Percentiles rank a stretch among this genome's conserved stretches.
phyloP scores from a whole-genome alignment of 1,139 yeast species.

The Groenewaldozyma auringiensis region DNA sequence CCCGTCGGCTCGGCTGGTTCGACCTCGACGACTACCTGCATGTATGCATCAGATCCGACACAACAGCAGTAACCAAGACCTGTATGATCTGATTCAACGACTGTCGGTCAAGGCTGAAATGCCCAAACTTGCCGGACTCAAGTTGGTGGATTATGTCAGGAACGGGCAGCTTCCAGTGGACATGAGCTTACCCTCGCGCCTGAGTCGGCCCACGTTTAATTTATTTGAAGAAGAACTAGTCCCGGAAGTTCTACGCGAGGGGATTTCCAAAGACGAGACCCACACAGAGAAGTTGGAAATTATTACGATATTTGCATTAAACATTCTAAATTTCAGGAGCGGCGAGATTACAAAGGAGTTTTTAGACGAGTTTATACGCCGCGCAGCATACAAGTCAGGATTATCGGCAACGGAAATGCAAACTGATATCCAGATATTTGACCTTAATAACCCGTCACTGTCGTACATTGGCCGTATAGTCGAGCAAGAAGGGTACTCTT shows the following conservation, averaged over 20 bases:
- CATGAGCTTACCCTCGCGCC: conserved; percentile 7
- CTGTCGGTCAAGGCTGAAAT: neutral
- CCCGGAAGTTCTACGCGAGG: conserved; percentile 8
- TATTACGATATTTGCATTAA: conserved; percentile 10
- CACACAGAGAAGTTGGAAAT: conserved; percentile 10
- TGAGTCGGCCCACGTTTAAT: conserved; percentile 6
- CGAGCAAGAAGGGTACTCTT: conserved; percentile 14
- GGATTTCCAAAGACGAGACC: neutral
- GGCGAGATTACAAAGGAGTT: neutral
- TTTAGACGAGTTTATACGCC: conserved; percentile 1
- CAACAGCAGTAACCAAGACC: neutral
- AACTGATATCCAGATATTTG: neutral
- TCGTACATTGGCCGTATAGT: conserved; percentile 5
- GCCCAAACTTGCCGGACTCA: conserved; percentile 5
- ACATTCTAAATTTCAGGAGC: conserved; percentile 4
- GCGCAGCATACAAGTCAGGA: neutral
- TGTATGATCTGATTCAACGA: neutral
- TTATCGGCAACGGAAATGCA: neutral
- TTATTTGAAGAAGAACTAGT: conserved; percentile 7
- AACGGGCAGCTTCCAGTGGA: conserved; percentile 7
- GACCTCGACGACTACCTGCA: neutral
- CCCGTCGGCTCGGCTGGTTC: neutral
- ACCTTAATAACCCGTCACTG: neutral
- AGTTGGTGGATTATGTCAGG: conserved; percentile 11
- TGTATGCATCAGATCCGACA: neutral